Conservation (phyloP, 345 rosid species). For the Euclidium syriacum region DNA sequence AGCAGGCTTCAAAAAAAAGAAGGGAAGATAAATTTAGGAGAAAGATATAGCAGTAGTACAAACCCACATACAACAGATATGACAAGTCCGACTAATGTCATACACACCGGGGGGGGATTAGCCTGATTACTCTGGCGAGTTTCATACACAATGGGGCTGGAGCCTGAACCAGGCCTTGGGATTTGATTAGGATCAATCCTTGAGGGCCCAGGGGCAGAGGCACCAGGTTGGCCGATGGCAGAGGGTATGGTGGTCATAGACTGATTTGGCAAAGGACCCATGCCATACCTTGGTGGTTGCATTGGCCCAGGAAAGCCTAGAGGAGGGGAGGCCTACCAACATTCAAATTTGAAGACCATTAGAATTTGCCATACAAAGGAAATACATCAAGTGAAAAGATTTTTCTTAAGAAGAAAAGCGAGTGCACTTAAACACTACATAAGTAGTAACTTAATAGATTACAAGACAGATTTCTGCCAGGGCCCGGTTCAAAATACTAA, state of each 20-base stretch:
- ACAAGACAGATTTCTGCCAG: not conserved
- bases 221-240: constrained; percentile 74
- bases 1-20: constrained; percentile 62
- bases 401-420: not conserved
- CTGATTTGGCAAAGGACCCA: constrained; percentile 81
- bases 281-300: constrained; percentile 69
- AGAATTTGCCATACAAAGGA: constrained; percentile 19
- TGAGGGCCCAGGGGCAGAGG: constrained; percentile 57
- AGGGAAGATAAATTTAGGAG: constrained; percentile 8
- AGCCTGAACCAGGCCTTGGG: constrained; percentile 85
- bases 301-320: constrained; percentile 50
- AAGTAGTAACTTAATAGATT: not conserved
- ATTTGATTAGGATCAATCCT: constrained; percentile 95
- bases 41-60: constrained; percentile 5
- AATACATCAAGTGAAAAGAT: constrained; percentile 18
- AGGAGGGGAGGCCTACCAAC: constrained; percentile 53
- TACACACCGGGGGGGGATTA: constrained; percentile 82
- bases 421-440: constrained; percentile 2
- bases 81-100: constrained; percentile 16
- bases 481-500: not conserved
- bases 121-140: constrained; percentile 88
- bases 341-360: constrained; percentile 30
- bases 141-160: constrained; percentile 60
- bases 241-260: constrained; percentile 76
- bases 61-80: constrained; percentile 5